Conservation (phyloP, 352 stramenopile species). For the Globisporangium emineosum region DNA sequence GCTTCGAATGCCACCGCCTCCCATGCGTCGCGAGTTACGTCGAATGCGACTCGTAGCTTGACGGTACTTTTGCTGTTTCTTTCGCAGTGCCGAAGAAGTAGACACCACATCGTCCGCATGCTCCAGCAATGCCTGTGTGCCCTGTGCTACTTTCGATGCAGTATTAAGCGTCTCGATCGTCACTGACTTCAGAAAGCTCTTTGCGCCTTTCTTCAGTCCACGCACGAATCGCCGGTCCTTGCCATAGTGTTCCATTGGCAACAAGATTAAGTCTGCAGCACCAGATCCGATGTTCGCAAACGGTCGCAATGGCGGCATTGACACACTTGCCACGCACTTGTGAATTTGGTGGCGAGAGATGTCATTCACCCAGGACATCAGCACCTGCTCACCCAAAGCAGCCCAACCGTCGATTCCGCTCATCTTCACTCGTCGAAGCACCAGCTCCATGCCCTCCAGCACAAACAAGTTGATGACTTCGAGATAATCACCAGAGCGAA, state of each 20-base stretch:
- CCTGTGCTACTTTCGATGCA: constrained; percentile 76
- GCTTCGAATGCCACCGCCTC: constrained; percentile 71
- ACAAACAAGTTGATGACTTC: constrained; percentile 90
- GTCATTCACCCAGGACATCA: constrained; percentile 87
- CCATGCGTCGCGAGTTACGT: constrained; percentile 76
- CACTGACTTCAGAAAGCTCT: constrained; percentile 86
- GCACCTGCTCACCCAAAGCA: constrained; percentile 62
- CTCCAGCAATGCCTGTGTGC: constrained; percentile 77
- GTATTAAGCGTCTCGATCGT: constrained; percentile 88
- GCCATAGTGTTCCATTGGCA: constrained; percentile 85
- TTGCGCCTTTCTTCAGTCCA: constrained; percentile 81
- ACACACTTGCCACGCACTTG: constrained; percentile 87
- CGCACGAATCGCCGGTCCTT: constrained; percentile 80
- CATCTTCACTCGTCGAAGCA: constrained; percentile 82
- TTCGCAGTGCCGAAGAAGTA: constrained; percentile 50
- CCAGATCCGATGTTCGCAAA: constrained; percentile 87
- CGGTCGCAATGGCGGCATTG: constrained; percentile 78
- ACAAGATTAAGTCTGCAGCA: constrained; percentile 79
- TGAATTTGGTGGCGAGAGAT: constrained; percentile 88
- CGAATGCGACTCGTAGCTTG: constrained; percentile 75
- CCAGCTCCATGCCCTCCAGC: constrained; percentile 85
- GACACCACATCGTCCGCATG: constrained; percentile 84
- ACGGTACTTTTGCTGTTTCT: constrained; percentile 76
- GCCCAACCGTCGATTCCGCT: constrained; percentile 78
- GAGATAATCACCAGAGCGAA: constrained; percentile 81